Evolutionary conservation across 192 early-diverging fungal genomes (phyloP).

Genomic region (Gryganskiella cystojenkinii): DNA sequence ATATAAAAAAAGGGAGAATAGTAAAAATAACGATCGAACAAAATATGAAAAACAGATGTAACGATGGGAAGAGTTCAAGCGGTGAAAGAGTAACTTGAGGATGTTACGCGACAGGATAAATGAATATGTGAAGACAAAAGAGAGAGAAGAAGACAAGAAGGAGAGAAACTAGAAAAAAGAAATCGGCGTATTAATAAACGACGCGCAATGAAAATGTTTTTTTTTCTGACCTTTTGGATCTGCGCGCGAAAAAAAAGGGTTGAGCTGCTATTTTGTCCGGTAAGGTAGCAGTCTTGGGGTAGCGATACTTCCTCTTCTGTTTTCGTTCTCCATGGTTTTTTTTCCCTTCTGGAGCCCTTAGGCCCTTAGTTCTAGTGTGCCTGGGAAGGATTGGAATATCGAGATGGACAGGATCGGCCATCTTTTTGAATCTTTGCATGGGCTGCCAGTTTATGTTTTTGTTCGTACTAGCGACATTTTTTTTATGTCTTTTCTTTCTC

Average conservation of each 20-base stretch:
- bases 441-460: not conserved
- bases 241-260: too few species aligned
- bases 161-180: constrained; percentile 8
- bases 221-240: too few species aligned
- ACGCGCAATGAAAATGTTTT: too few species aligned
- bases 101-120: constrained; percentile 16
- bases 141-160: not conserved
- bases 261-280: too few species aligned
- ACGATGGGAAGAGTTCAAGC: constrained; percentile 1
- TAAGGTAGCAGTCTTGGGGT: too few species aligned
- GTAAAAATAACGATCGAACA: not conserved
- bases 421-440: not conserved
- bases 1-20: not conserved
- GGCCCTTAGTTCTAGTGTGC: not conserved
- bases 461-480: too few species aligned
- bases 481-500: too few species aligned
- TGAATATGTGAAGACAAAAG: not conserved
- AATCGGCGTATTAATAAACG: not conserved
- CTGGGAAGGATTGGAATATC: constrained; percentile 31
- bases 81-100: constrained; percentile 1
- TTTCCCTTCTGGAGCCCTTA: not conserved
- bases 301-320: not conserved
- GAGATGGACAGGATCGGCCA: not conserved
- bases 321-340: not conserved
- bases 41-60: not conserved